A percentile compares a stretch with the other conserved stretches of the same genome.
phyloP scores from a whole-genome alignment of 192 early-diverging fungal species.

The Coemansia sp. region DNA sequence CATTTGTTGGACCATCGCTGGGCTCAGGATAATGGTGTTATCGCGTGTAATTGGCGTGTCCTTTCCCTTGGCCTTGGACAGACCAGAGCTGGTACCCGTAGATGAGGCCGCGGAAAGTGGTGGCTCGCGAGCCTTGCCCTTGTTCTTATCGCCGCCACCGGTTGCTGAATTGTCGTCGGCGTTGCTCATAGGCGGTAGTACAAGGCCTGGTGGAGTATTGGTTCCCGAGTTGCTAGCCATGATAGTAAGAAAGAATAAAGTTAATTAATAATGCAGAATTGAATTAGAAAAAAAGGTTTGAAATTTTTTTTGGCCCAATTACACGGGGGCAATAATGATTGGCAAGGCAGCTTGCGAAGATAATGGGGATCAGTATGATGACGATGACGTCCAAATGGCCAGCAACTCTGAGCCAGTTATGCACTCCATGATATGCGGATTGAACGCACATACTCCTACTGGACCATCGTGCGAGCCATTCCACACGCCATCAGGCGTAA shows the following conservation, averaged over 20 bases:
- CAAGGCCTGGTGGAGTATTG: slow-evolving; percentile 4
- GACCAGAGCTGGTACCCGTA: background rate
- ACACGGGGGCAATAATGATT: background rate
- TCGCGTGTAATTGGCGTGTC: slow-evolving; percentile 26
- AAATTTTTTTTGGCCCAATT: background rate
- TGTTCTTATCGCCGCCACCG: slow-evolving; percentile 15
- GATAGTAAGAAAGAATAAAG: background rate
- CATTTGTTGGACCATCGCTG: slow-evolving; percentile 54
- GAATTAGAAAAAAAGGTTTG: background rate
- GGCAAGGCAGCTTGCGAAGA: background rate
- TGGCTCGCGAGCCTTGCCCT: slow-evolving; percentile 19
- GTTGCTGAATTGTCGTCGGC: slow-evolving; percentile 9
- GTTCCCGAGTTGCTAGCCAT: slow-evolving; percentile 7
- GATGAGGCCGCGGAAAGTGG: slow-evolving; percentile 2
- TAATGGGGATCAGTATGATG: background rate
- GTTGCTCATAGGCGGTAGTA: slow-evolving; percentile 2
- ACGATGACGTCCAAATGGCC: slow-evolving; percentile 32
- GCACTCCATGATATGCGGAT: slow-evolving; percentile 41
- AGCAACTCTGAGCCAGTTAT: slow-evolving; percentile 35
- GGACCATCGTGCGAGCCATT: slow-evolving; percentile 36
- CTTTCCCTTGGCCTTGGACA: slow-evolving; percentile 18
- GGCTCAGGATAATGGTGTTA: slow-evolving; percentile 41
- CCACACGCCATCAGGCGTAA: slow-evolving; percentile 29
- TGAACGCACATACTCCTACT: slow-evolving; percentile 42
- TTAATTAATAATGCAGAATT: slow-evolving; percentile 3